Base-by-base conservation (phyloP, 2,329 filamentous ascomycete species). In the Fusarium paranaense region DNA sequence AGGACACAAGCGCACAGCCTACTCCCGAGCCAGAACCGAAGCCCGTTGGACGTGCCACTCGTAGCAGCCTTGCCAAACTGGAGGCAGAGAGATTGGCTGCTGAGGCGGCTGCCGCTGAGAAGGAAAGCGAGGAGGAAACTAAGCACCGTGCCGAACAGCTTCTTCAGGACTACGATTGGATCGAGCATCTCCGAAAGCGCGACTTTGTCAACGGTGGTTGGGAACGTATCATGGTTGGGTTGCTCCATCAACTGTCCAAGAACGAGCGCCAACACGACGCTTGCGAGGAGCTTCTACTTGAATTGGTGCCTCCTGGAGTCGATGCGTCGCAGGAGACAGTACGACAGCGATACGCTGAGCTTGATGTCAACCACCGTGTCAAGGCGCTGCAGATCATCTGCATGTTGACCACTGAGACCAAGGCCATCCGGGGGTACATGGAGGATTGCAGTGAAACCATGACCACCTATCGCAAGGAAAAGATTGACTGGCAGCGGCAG, bases 391-490 rank as follows among this genome's bases (percentile, higher is more conserved):
- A 98, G 80, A 93, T 97, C 38, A 90, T 98, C 65, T 95, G 94
- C 81, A 92, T 96, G 86, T 87, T 98, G 70, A 95, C 94, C 2
- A 88, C 95, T 65, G 93, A 95, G 78, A 98, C 97, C 0, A 95
- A 95, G 80, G 92, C 93, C 3, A 90, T 98, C 75, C 92, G 96
- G 62, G 92, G 91, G 18, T 97, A 97, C 80, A 93, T 99, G 87
- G 95, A 98, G 76, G 93, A 96, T 72, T 97, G 95, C 83, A 95
- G 93, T 73, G 94, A 96, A 79, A 94, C 95, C 63, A 98, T 98
- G 95, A 99, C 97, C 2, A 91, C 92, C 64, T 95, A 97, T 79
- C 92, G 97, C 59, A 99, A 99, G 83, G 94, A 97, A 81, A 98
- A 98, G 85, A 98, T 98, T 70, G 94, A 97, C 74, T 93, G 91